Evolutionary conservation across 495 filamentous ascomycete species (phyloP).

Genomic region (Aeminium ludgeri): DNA sequence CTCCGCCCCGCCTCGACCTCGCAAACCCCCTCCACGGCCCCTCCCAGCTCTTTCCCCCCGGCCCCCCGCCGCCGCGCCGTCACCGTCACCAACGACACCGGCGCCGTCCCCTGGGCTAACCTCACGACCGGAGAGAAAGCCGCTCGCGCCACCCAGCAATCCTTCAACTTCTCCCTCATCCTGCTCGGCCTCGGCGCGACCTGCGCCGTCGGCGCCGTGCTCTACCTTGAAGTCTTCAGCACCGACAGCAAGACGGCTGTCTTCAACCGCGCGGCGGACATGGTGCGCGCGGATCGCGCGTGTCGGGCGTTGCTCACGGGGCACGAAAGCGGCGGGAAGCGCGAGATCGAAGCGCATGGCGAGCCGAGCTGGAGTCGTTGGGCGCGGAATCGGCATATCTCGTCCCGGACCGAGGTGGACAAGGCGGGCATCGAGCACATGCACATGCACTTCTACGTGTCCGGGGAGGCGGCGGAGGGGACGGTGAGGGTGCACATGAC

Average conservation of each 20-base stretch:
- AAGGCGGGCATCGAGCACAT: constrained; percentile 62
- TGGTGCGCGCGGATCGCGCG: constrained; percentile 52
- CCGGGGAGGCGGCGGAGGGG: constrained; percentile 62
- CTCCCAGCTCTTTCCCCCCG: neutral
- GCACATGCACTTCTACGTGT: constrained; percentile 77
- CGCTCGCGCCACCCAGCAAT: constrained; percentile 73
- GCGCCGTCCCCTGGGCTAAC: constrained; percentile 60
- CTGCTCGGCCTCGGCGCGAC: constrained; percentile 59
- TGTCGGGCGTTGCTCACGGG: constrained; percentile 59
- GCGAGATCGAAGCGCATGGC: constrained; percentile 67
- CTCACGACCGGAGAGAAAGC: constrained; percentile 63
- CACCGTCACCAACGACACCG: constrained; percentile 68
- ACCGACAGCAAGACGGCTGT: constrained; percentile 69
- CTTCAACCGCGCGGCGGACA: constrained; percentile 75
- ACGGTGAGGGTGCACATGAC: constrained; percentile 62
- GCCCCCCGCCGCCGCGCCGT: constrained; percentile 26
- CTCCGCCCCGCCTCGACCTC: too few species aligned
- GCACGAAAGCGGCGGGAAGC: constrained; percentile 28
- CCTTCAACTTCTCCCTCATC: constrained; percentile 69
- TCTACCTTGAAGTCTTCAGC: constrained; percentile 78
- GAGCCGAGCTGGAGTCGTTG: constrained; percentile 70
- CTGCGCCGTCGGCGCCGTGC: constrained; percentile 40
- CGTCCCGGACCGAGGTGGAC: constrained; percentile 42
- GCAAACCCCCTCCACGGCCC: too few species aligned
- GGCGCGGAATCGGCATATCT: constrained; percentile 69